These are phyloP conservation scores for Cynara cardunculus DNA, from an alignment of 129 eudicot species.

Conservation along the genomic window DNA sequence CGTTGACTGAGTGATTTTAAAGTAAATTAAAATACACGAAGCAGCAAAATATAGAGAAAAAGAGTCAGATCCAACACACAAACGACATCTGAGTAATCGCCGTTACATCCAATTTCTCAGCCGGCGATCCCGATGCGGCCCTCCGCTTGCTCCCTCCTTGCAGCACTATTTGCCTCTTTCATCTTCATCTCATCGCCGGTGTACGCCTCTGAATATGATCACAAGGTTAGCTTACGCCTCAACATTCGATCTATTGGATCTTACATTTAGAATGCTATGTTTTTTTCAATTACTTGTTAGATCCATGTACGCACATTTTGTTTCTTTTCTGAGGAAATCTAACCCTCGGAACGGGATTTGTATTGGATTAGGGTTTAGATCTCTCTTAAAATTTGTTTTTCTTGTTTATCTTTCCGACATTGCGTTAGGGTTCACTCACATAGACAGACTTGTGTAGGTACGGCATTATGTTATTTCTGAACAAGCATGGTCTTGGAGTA, in stretches of 20 bases:
- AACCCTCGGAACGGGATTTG: conserved; percentile 3
- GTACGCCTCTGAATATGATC: conserved; percentile 73
- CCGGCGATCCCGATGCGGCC: conserved; percentile 73
- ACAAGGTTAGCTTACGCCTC: conserved; percentile 48
- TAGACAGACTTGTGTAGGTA: background rate
- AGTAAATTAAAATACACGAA: conserved; percentile 21
- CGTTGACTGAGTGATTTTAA: conserved; percentile 13
- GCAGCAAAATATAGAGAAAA: background rate
- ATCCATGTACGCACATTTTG: conserved; percentile 12
- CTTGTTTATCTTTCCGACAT: background rate
- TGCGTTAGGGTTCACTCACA: background rate
- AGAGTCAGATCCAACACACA: conserved; percentile 21
- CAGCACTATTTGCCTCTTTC: conserved; percentile 29
- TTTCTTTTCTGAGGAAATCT: background rate
- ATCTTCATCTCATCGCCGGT: conserved; percentile 43
- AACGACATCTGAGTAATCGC: conserved; percentile 16
- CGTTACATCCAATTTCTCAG: conserved; percentile 31
- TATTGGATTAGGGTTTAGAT: conserved; percentile 31
- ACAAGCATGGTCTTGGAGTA: background rate
- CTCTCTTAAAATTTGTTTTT: background rate
- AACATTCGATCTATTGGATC: conserved; percentile 14
- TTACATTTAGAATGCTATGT: background rate
- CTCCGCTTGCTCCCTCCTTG: conserved; percentile 20
- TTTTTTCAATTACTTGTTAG: conserved; percentile 1
- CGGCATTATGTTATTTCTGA: background rate